Evolutionary conservation across 768 basidiomycete genomes (phyloP), one percentile per base, ranked within the genome.

Genomic region (Macrolepiota albuminosa): DNA sequence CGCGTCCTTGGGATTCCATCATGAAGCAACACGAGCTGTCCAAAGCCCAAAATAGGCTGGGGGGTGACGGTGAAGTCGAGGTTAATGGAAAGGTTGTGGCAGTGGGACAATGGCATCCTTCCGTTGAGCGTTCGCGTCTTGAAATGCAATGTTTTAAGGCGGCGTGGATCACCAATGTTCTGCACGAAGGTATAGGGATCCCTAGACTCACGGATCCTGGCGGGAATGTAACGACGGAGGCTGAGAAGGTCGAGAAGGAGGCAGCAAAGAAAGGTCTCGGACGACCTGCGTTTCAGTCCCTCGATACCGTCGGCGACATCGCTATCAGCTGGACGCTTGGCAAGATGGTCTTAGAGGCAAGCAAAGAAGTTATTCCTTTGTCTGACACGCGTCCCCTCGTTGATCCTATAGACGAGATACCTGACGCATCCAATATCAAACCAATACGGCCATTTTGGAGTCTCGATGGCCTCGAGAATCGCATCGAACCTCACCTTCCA

Each of bases 61-160:
- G 82, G 48, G 85, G 85, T 21, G 85, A 89, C 66, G 87, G 86
- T 13, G 84, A 90, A 69, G 81, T 89, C 13, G 76, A 82, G 60
- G 68, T 82, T 68, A 74, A 79, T 56, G 88, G 87, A 21, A 70
- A 83, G 60, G 71, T 89, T 13, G 80, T 89, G n/a, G 80, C 79
- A 31, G 79, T 81, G 4, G 87, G 86, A 0, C 79, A 81, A 63
- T 92, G 89, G 91, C 83, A 83, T 26, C 77, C 84, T 42, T 75
- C 84, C 57, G 87, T 96, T 59, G 95, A 95, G 70, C 73, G 91
- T 39, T 83, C 91, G 26, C 84, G 96, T 49, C 75, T 99, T 60
- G 85, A 96, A 75, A 91, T 96, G 91, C 97, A 98, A 70, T 99
- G 97, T 71, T 99, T 99, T 86, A 99, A 99, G 73, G 94, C 96